Base-by-base conservation (phyloP, 805 yeast genomes). In the Saturnispora bothae region DNA sequence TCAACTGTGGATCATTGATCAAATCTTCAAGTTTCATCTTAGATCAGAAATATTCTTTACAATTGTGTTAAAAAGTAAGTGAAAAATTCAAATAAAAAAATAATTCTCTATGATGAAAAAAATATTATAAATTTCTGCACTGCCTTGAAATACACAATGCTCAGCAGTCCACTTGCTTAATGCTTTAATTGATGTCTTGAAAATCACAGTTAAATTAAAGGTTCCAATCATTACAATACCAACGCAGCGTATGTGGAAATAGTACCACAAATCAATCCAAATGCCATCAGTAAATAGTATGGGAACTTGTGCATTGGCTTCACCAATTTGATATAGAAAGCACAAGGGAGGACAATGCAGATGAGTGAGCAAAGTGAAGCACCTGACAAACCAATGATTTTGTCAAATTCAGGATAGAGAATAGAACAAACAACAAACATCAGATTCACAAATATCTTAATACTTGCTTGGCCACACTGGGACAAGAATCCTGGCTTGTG, bases 331-430 rank as follows among this genome's bases (percentile, higher is more conserved):
- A 81, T 53, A 58, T 86, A 85, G 54, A 86, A 86, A 14, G 71
- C 58, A 40, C 88, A 70, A 3, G 96, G 96, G 30, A 85, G 66
- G 30, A 83, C 78, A 40, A 85, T 64, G 56, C 96, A 86, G 32
- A 85, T 75, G 10, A 78, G 61, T 51, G 84, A 81, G 50, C 95
- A 83, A 38, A 86, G 64, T 2, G 88, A 81, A 9, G 94, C 78
- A 21, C 96, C 96, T 50, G 83, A 61, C 33, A 86, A 73, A 5
- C 95, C 92, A 46, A 86, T 78, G 42, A 86, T 71, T 48, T 75
- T 74, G 56, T 85, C 96, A 54, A 86, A 86, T 40, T 79, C 84
- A 3, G 95, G 95, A 55, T 83, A 76, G 13, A 75, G 40, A 30
- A 84, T 73, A 0, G 95, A 79, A 37, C 83, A 63, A 13, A 65